Evolutionary conservation across 108 stramenopile species (phyloP).

Genomic region (Cyclotella atomus): DNA sequence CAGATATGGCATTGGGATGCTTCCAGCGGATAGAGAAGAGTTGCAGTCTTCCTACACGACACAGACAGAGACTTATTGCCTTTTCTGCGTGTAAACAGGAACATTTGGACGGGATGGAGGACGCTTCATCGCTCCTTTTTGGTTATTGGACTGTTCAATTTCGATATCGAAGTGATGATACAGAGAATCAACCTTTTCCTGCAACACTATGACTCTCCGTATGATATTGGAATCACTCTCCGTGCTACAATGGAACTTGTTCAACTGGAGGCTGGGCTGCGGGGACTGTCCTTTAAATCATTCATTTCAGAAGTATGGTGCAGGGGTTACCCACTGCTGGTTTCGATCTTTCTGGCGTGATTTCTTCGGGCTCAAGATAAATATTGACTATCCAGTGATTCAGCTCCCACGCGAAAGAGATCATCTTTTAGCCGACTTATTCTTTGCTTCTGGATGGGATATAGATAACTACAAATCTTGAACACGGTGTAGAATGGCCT

Average conservation of each 20-base stretch:
- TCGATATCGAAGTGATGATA: neutral
- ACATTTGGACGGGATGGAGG: conserved; percentile 1
- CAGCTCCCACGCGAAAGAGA: neutral
- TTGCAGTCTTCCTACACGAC: neutral
- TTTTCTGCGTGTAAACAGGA: conserved; percentile 10
- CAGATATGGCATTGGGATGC: neutral
- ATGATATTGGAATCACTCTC: neutral
- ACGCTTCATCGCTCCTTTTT: conserved; percentile 7
- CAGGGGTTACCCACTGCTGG: neutral
- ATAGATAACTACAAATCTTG: neutral
- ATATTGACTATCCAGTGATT: neutral
- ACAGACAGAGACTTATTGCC: neutral
- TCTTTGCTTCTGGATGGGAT: neutral
- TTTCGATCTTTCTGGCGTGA: neutral
- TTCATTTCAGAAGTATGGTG: neutral
- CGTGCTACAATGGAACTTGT: neutral
- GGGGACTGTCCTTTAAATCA: neutral
- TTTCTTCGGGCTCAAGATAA: neutral
- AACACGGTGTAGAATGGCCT: conserved; percentile 5
- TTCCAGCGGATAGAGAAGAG: neutral
- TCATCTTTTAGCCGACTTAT: neutral
- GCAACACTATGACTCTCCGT: neutral
- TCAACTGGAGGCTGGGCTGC: neutral
- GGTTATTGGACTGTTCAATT: conserved; percentile 3
- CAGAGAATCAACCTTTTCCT: neutral